Percentiles rank a stretch among this genome's conserved stretches.
Evolutionary conservation across 2,329 filamentous ascomycete species (phyloP).

Genomic region (Aureobasidium sp.): DNA sequence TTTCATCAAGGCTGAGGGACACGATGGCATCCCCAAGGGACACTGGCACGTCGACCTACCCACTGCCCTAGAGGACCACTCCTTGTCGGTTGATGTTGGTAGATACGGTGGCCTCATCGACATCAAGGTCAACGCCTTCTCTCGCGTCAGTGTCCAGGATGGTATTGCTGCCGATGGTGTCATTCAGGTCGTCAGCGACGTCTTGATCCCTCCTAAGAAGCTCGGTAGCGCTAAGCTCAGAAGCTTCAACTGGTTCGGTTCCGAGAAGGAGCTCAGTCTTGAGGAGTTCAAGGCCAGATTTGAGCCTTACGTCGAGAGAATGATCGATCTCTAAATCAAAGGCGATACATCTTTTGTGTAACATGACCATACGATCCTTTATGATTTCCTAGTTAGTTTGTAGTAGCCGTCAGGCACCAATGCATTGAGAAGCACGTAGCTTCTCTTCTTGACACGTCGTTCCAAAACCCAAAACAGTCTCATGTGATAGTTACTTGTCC

Average conservation of each 20-base stretch:
- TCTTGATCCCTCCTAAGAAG: conserved; percentile 69
- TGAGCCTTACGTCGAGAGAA: conserved; percentile 37
- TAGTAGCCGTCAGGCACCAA: not conserved
- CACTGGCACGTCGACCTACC: conserved; percentile 64
- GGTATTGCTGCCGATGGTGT: conserved; percentile 72
- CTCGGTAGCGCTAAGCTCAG: conserved; percentile 30
- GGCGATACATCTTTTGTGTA: not conserved
- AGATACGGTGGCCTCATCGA: conserved; percentile 60
- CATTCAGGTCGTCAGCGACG: conserved; percentile 65
- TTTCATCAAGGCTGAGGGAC: conserved; percentile 48
- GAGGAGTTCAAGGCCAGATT: conserved; percentile 55
- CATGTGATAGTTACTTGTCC: too few relatives aligned
- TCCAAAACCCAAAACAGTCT: too few relatives aligned
- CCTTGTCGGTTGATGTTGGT: conserved; percentile 64
- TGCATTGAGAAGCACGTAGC: not conserved
- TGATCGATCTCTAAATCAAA: conserved; percentile 10
- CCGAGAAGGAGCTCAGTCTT: conserved; percentile 49
- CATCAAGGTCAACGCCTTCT: conserved; percentile 70
- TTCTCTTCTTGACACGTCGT: not conserved
- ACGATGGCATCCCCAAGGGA: conserved; percentile 34
- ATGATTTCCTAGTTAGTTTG: not conserved
- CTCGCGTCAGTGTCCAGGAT: conserved; percentile 60
- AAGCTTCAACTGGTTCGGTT: conserved; percentile 33
- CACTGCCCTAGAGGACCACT: conserved; percentile 61
- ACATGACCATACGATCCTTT: conserved; percentile 9